Conservation (phyloP, 495 filamentous ascomycete genomes). For the Podospora bellae-mahoneyi region DNA sequence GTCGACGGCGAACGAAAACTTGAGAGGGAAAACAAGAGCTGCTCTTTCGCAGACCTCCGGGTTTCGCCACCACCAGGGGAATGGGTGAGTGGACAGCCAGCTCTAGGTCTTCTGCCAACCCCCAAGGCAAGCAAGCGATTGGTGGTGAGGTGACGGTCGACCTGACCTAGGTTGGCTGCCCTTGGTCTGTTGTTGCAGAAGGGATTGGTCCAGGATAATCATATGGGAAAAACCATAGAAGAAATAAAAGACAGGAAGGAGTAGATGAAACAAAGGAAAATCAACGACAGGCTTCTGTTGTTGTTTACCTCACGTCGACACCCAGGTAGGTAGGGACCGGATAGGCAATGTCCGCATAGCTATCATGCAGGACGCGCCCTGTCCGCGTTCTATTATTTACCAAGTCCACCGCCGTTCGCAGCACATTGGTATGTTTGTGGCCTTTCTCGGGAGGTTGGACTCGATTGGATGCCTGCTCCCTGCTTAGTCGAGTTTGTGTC, state of each 20-base stretch:
- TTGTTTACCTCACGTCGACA: constrained; percentile 5
- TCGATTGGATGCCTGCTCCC: background rate
- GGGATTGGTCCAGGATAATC: background rate
- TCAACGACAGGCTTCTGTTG: constrained; percentile 1
- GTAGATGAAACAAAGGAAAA: constrained; percentile 11
- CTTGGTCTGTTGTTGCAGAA: background rate
- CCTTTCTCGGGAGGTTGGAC: background rate
- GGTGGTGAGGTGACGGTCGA: background rate
- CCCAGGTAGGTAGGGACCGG: background rate
- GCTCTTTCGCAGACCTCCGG: constrained; percentile 23
- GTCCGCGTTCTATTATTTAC: background rate
- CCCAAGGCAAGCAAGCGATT: background rate
- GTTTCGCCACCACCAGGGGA: constrained; percentile 3
- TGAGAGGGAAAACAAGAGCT: constrained; percentile 2
- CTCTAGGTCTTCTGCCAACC: background rate
- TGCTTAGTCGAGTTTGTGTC: background rate
- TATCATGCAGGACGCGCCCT: constrained; percentile 2
- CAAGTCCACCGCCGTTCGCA: background rate
- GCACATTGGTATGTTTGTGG: background rate
- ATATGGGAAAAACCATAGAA: background rate
- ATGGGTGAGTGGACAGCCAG: background rate
- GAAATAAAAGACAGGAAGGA: constrained; percentile 3
- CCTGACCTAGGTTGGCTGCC: background rate
- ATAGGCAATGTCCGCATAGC: background rate
- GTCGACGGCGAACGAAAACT: constrained; percentile 28